Evolutionary conservation across 441 rosid species (phyloP), one percentile per base, ranked within the genome.

Genomic region (Isatis lusitanica): DNA sequence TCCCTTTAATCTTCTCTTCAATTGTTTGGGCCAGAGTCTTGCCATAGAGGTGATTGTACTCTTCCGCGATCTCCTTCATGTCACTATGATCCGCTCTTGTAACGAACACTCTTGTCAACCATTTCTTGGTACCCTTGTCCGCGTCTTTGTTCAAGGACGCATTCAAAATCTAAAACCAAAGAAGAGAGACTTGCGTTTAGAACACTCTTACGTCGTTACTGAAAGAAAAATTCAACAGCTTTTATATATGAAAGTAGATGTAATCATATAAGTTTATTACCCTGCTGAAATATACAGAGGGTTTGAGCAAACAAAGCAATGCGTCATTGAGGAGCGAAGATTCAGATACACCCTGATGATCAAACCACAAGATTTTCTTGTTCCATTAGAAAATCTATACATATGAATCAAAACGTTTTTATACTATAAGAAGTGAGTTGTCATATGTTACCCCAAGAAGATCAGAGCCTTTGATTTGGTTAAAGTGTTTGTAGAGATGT

Each of bases 21-120:
- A 93, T 82, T 78, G 64, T 87, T 73, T 88, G 47, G 12, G 84
- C 6, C 46, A 93, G 68, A 53, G 84, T 26, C 66, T 82, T 78
- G 15, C 90, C 97, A 42, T 78, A 82, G 11, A 69, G 74, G n/a
- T 73, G 73, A 26, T 66, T 75, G 79, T 74, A 90, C 71, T 82
- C 87, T 73, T 82, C 86, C 1, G 36, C 70, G 61, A 90, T 85
- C 74, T 79, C 89, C 60, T 87, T 85, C 63, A 94, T 78, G 42
- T 94, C 91, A 7, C 18, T 43, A 56, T 78, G 75, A 64, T 86
- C 93, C 4, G 91, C 93, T 66, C 89, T 85, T 26, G 87, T 88
- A 17, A 92, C 92, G 0, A 89, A 38, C 42, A 94, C 96, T 78
- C 99, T 75, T 6, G 96, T 87, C 77, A 92, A 47, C 50, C 83